Evolutionary conservation across 768 basidiomycete species (phyloP), one percentile per base, ranked within the genome.

Genomic region (Mycena rosella): DNA sequence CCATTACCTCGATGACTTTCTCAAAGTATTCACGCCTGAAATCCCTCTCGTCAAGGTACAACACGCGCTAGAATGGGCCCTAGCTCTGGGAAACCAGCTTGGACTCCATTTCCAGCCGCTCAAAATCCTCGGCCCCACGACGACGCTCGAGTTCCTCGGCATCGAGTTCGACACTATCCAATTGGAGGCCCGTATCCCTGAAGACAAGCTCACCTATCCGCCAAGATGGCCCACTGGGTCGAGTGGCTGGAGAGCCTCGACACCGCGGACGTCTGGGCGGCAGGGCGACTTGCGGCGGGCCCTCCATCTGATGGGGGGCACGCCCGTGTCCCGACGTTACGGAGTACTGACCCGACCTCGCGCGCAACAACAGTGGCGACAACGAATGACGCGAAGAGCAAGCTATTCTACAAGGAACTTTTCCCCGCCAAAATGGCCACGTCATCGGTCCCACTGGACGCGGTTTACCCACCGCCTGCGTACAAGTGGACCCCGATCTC

Each of bases 161-260:
- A n/a, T n/a, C n/a, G n/a, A n/a, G n/a, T n/a, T n/a, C n/a, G n/a
- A 82, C 73, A 77, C 74, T 0, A 32, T 61, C 0, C 77, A 79
- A 32, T 49, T 62, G 27, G 69, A 76, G 22, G 40, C 57, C 2
- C 53, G 60, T 6, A 18, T 36, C 8, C 52, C 78, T 2, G 20
- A 67, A 8, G 51, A 56, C 5, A n/a, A n/a, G n/a, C n/a, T n/a
- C n/a, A n/a, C n/a, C n/a, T n/a, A n/a, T n/a, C n/a, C n/a, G 72
- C 77, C 0, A 81, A 80, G 52, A 55, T 54, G 0, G 56, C 56
- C 0, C 70, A 77, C 49, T 83, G 77, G 79, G 56, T 59, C 1
- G 65, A 74, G 3, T 83, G 71, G 63, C 73, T 81, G 2, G 74
- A 78, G 15, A 63, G 75, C 0, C 59, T 73, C 0, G 49, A 59